Evolutionary conservation across 2,329 filamentous ascomycete species (phyloP).

Genomic region (Penicillium capsulatum): DNA sequence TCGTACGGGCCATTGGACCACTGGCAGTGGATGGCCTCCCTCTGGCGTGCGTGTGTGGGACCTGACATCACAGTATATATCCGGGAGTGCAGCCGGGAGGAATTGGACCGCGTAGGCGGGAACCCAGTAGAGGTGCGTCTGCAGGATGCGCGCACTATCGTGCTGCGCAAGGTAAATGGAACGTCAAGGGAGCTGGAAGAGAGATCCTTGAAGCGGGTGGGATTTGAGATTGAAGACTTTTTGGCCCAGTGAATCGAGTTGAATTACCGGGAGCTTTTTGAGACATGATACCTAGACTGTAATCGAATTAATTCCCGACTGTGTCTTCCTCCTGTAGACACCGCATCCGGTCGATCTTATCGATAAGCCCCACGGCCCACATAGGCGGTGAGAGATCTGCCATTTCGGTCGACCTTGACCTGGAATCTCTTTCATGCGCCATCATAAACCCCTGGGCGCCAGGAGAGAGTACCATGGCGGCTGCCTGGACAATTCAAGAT

Average conservation of each 20-base stretch:
- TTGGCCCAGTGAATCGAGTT: conserved; percentile 40
- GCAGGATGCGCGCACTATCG: conserved; percentile 48
- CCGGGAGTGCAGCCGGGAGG: conserved; percentile 39
- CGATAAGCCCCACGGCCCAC: conserved; percentile 1
- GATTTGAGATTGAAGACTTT: conserved; percentile 82
- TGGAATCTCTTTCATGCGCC: neutral
- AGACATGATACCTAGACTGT: too few species aligned
- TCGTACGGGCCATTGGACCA: conserved; percentile 79
- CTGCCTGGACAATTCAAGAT: conserved; percentile 2
- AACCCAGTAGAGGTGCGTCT: conserved; percentile 54
- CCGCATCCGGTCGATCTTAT: neutral
- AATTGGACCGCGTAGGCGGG: conserved; percentile 40
- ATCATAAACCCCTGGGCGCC: conserved; percentile 1
- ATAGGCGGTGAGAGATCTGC: conserved; percentile 9
- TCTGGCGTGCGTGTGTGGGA: conserved; percentile 82
- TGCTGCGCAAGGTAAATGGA: conserved; percentile 48
- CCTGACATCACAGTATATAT: conserved; percentile 59
- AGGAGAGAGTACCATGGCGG: neutral
- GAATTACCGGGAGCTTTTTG: too few species aligned
- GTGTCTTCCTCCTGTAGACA: neutral
- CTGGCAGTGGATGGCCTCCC: conserved; percentile 94
- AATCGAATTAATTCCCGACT: too few species aligned
- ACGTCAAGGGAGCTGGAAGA: conserved; percentile 53
- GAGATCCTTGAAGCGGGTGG: conserved; percentile 67
- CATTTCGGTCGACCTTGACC: neutral